Evolutionary conservation across 345 rosid genomes (phyloP).

Genomic region (Hibiscus tridactylites): DNA sequence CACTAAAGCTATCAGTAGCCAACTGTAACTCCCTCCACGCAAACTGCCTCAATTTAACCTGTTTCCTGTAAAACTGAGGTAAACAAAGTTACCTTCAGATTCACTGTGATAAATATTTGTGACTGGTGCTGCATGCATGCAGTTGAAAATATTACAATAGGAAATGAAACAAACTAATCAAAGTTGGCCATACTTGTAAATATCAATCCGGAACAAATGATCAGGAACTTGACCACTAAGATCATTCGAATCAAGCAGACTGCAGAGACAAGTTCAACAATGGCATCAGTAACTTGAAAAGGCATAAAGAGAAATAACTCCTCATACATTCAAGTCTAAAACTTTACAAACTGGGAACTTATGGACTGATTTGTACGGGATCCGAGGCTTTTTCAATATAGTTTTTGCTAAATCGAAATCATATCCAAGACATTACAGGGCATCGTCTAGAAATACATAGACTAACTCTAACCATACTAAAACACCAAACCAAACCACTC

Average conservation of each 20-base stretch:
- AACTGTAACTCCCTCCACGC: slow-evolving; percentile 88
- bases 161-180: neutral
- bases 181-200: slow-evolving; percentile 58
- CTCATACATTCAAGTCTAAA: neutral
- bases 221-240: slow-evolving; percentile 76
- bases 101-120: neutral
- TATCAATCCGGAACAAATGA: slow-evolving; percentile 44
- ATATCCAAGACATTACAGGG: too few relatives aligned
- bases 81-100: slow-evolving; percentile 14
- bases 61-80: slow-evolving; percentile 70
- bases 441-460: too few relatives aligned
- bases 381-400: neutral
- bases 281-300: slow-evolving; percentile 11
- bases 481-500: too few relatives aligned
- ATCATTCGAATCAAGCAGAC: slow-evolving; percentile 69
- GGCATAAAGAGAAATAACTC: neutral
- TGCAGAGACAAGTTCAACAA: slow-evolving; percentile 30
- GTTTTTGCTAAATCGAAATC: too few relatives aligned
- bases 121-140: neutral
- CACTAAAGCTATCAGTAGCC: slow-evolving; percentile 81
- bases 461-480: too few relatives aligned
- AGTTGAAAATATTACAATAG: neutral
- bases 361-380: slow-evolving; percentile 2
- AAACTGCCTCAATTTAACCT: slow-evolving; percentile 66
- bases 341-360: neutral